Evolutionary conservation across 2,329 filamentous ascomycete genomes (phyloP).

Genomic region (Paraphaeosphaeria minitans): DNA sequence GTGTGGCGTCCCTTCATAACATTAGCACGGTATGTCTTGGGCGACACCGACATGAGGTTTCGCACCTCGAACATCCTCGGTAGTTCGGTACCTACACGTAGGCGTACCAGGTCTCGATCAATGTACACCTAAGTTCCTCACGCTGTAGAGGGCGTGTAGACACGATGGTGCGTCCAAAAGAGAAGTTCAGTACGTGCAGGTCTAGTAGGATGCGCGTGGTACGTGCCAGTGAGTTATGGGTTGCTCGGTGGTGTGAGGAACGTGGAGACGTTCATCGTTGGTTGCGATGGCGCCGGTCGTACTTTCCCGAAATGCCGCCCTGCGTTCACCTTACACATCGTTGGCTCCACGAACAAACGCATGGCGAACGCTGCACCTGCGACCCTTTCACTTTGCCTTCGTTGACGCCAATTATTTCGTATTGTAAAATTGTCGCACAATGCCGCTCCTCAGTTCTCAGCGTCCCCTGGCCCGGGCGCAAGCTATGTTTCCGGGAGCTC

Average conservation of each 20-base stretch:
- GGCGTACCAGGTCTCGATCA: background rate
- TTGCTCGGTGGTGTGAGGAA: background rate
- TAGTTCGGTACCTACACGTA: background rate
- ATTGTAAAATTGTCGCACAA: background rate
- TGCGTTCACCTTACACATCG: background rate
- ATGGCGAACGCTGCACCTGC: background rate
- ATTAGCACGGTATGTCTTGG: conserved; percentile 5
- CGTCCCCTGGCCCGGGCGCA: conserved; percentile 4
- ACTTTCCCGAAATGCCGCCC: conserved; percentile 6
- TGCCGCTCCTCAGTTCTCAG: background rate
- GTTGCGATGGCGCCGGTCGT: conserved; percentile 3
- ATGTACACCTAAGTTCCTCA: too few relatives aligned
- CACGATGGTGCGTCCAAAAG: too few relatives aligned
- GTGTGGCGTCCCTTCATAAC: conserved; percentile 59
- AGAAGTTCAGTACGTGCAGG: background rate
- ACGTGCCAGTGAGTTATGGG: background rate
- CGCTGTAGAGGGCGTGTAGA: background rate
- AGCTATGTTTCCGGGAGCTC: background rate
- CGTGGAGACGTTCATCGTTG: background rate
- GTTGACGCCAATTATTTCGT: background rate
- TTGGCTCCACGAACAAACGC: background rate
- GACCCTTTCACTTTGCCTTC: background rate
- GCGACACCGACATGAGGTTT: background rate
- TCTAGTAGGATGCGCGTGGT: background rate
- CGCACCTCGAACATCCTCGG: conserved; percentile 15